Percentiles rank a stretch among this genome's conserved stretches.
phyloP scores from a whole-genome alignment of 2,329 filamentous ascomycete species.

The Aaosphaeria arxii region DNA sequence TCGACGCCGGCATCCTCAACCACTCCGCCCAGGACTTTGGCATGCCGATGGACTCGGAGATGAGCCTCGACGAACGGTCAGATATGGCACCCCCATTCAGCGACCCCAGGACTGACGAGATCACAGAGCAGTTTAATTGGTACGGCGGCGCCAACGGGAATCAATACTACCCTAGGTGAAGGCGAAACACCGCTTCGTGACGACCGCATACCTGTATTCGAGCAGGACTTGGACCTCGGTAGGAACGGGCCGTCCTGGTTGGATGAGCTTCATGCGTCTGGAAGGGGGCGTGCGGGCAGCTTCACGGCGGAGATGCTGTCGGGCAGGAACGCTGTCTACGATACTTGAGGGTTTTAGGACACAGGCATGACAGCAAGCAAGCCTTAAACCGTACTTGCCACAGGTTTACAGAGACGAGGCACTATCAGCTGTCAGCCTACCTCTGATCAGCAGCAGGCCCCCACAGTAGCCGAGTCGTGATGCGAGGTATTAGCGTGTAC shows the following conservation, averaged over 20 bases:
- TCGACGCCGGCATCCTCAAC: conserved; percentile 27
- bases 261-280: background rate
- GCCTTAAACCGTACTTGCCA: too few relatives aligned
- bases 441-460: too few relatives aligned
- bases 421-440: too few relatives aligned
- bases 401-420: too few relatives aligned
- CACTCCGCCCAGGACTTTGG: conserved; percentile 29
- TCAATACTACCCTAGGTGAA: conserved; percentile 14
- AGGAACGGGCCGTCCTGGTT: conserved; percentile 7
- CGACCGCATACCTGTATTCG: conserved; percentile 16
- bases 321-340: background rate
- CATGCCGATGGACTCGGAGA: conserved; percentile 22
- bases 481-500: too few relatives aligned
- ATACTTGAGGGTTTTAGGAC: background rate
- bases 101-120: conserved; percentile 24
- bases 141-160: conserved; percentile 19
- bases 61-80: conserved; percentile 4
- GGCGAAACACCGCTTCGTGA: background rate
- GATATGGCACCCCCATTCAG: conserved; percentile 7
- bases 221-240: conserved; percentile 30
- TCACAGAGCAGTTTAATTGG: conserved; percentile 26
- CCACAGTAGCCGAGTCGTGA: too few relatives aligned
- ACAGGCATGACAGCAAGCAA: too few relatives aligned
- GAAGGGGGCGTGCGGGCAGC: background rate
- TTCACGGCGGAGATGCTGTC: background rate